phyloP scores from a whole-genome alignment of 2,329 filamentous ascomycete genomes.

The Phoma sp. region DNA sequence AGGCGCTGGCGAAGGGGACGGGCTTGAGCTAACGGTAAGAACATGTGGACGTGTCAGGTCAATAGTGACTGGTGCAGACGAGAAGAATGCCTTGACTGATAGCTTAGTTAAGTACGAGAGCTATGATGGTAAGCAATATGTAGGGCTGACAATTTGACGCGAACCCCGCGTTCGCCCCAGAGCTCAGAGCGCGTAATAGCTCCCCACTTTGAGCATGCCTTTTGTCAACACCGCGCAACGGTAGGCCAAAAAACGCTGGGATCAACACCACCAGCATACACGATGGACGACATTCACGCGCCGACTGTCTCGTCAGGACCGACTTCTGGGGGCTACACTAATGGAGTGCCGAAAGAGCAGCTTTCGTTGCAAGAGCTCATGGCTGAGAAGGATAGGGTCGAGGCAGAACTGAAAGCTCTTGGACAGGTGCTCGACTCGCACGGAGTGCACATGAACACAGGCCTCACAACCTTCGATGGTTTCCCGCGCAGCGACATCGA shows the following conservation, averaged over 20 bases:
- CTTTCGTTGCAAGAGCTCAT: slow-evolving; percentile 81
- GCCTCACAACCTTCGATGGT: slow-evolving; percentile 84
- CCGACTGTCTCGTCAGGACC: slow-evolving; percentile 81
- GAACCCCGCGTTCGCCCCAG: slow-evolving; percentile 21
- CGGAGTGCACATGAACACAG: slow-evolving; percentile 89
- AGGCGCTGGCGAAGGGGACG: slow-evolving; percentile 4
- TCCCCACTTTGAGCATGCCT: slow-evolving; percentile 11
- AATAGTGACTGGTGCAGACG: background rate
- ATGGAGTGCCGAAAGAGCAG: slow-evolving; percentile 66
- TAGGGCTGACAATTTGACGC: slow-evolving; percentile 1
- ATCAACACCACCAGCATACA: slow-evolving; percentile 60
- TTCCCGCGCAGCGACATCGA: slow-evolving; percentile 94
- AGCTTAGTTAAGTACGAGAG: background rate
- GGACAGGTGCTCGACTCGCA: slow-evolving; percentile 93
- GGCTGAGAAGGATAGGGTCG: slow-evolving; percentile 80
- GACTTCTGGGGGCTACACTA: slow-evolving; percentile 63
- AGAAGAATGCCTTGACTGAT: background rate
- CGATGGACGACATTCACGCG: slow-evolving; percentile 72
- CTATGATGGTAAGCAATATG: background rate
- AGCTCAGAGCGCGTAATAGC: slow-evolving; percentile 12
- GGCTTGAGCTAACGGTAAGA: background rate
- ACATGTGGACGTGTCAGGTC: background rate
- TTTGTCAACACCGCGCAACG: slow-evolving; percentile 4
- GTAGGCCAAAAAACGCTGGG: background rate
- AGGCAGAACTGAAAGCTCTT: slow-evolving; percentile 84